phyloP scores from a whole-genome alignment of 73 alveolate genomes.

The Paramecium tetraurelia region DNA sequence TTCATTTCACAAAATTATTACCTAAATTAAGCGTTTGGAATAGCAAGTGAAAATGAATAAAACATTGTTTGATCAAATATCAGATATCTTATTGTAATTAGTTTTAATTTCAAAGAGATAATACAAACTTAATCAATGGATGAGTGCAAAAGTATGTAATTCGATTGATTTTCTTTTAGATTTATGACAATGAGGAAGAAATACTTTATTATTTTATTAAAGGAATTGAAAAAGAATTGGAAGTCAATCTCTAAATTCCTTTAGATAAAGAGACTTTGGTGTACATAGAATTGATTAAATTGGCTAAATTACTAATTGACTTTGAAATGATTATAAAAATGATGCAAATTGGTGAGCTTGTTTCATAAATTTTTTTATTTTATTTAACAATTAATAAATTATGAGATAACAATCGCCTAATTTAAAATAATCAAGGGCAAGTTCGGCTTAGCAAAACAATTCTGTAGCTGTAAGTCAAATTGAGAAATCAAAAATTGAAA shows the following conservation, averaged over 20 bases:
- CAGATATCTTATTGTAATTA: not conserved
- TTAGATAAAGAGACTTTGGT: not conserved
- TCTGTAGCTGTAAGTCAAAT: slow-evolving; percentile 1
- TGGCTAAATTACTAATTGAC: not conserved
- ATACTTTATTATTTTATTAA: not conserved
- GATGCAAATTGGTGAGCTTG: not conserved
- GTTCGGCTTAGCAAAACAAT: not conserved
- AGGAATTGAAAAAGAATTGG: not conserved
- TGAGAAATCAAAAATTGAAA: not conserved
- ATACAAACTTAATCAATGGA: not conserved
- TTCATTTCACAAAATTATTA: not conserved
- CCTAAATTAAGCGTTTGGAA: not conserved
- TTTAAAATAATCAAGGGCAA: not conserved
- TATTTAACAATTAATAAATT: not conserved
- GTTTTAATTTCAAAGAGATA: not conserved
- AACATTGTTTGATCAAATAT: not conserved
- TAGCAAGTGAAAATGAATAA: not conserved
- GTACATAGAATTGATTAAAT: slow-evolving; percentile 2
- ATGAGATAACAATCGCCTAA: slow-evolving; percentile 14
- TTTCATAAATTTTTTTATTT: not conserved
- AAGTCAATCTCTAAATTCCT: not conserved
- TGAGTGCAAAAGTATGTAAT: not conserved
- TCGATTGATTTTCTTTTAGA: not conserved
- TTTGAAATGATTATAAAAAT: not conserved
- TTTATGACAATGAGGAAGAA: not conserved